Base-by-base conservation (phyloP, 306 rosid species). In the Gleditsia sinensis region DNA sequence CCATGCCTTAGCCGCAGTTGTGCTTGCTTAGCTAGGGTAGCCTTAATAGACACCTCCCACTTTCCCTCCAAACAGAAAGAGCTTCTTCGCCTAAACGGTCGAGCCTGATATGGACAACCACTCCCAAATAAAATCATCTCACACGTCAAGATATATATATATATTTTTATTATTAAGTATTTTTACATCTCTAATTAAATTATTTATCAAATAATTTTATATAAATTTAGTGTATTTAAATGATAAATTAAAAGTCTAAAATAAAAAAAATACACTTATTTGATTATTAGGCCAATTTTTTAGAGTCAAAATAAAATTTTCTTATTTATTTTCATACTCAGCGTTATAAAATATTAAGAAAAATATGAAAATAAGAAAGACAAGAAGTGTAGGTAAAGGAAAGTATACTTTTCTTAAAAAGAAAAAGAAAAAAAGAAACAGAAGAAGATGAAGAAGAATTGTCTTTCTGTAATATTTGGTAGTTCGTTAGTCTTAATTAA, bases 41-140 rank as follows among this genome's bases (percentile, higher is more conserved):
- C n/a, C n/a, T n/a, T n/a, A n/a, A n/a, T n/a, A n/a, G n/a, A n/a
- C n/a, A 54, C 81, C 37, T 30, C 42, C 19, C 60, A 69, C 8
- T 32, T 59, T 46, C 63, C 27, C 25, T 21, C 60, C 11, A 51
- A 67, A 33, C 32, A 11, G 3, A 42, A n/a, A n/a, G n/a, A n/a
- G n/a, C 16, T 2, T 1, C 48, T 24, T 5, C 30, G 32, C 33
- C 59, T 1, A 54, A 23, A 23, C 17, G 33, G 33, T 49, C 54
- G 68, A 59, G 60, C 62, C 71, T 64, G 49, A 65, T 65, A 66
- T 66, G 11, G 75, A 46, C 70, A 79, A 69, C 30, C 76, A 59
- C 55, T 25, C 28, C 56, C 48, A 80, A 71, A 55, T 25, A 5
- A 23, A 1, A 9, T 49, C 71, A 51, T 58, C 75, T 72, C 56